Evolutionary conservation across 257 asterid species (phyloP).

Genomic region (Paulownia fortunei): DNA sequence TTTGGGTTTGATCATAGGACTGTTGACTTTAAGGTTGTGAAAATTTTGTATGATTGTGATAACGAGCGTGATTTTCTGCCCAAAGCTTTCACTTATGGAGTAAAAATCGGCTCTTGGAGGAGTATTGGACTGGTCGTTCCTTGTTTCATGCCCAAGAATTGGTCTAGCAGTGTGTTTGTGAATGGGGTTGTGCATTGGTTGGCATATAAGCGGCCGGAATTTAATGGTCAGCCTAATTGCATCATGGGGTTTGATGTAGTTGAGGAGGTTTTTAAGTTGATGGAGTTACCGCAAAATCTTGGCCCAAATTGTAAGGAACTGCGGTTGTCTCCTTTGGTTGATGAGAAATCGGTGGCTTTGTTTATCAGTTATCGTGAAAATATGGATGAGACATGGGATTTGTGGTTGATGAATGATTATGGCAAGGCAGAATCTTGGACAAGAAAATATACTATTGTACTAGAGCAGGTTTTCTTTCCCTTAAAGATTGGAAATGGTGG

Average conservation of each 20-base stretch:
- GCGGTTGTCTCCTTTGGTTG: conserved; percentile 32
- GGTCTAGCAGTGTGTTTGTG: conserved; percentile 46
- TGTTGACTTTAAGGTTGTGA: conserved; percentile 41
- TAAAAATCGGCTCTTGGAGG: conserved; percentile 43
- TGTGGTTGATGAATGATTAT: conserved; percentile 48
- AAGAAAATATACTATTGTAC: conserved; percentile 16
- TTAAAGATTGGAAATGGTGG: conserved; percentile 32
- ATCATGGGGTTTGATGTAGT: conserved; percentile 46
- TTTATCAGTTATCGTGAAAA: conserved; percentile 29
- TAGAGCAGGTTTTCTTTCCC: conserved; percentile 33
- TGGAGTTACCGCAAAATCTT: conserved; percentile 38
- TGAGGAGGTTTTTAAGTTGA: conserved; percentile 38
- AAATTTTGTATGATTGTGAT: conserved; percentile 33
- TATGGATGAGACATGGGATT: conserved; percentile 40
- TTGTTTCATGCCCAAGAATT: conserved; percentile 37
- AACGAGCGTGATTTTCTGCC: conserved; percentile 29
- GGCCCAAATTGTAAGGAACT: conserved; percentile 24
- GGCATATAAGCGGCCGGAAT: conserved; percentile 26
- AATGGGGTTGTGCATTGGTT: conserved; percentile 52
- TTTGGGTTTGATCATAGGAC: conserved; percentile 42
- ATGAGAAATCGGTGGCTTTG: conserved; percentile 38
- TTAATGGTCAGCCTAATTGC: conserved; percentile 30
- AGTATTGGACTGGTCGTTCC: conserved; percentile 31
- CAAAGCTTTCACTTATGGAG: conserved; percentile 28
- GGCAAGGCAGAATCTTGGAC: conserved; percentile 46